phyloP scores from a whole-genome alignment of 176 grass and related monocot genomes.

The Poa annua region DNA sequence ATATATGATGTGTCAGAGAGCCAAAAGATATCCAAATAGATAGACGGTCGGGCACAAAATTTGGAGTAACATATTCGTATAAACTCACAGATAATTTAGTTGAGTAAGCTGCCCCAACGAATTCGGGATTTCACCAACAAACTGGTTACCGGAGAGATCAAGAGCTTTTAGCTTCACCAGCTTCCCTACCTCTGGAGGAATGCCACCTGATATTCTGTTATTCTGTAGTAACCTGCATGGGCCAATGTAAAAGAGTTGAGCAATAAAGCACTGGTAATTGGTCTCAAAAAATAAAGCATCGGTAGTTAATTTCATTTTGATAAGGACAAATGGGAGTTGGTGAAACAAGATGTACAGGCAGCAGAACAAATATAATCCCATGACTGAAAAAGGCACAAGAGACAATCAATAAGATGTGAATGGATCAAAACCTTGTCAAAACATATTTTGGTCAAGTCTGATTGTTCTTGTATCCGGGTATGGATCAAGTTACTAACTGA shows the following conservation, averaged over 20 bases:
- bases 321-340: background rate
- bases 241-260: slow-evolving; percentile 21
- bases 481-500: background rate
- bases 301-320: slow-evolving; percentile 14
- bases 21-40: slow-evolving; percentile 10
- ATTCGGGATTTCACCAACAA: slow-evolving; percentile 80
- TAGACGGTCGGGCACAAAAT: background rate
- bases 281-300: background rate
- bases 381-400: slow-evolving; percentile 31
- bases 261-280: background rate
- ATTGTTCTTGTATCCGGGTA: background rate
- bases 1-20: background rate
- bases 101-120: slow-evolving; percentile 74
- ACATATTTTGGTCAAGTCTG: background rate
- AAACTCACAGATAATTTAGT: slow-evolving; percentile 90
- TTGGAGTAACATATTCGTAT: slow-evolving; percentile 25
- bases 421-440: background rate
- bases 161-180: slow-evolving; percentile 75
- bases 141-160: slow-evolving; percentile 91
- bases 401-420: background rate
- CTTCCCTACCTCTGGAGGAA: slow-evolving; percentile 89
- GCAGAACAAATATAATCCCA: background rate
- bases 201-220: slow-evolving; percentile 83
- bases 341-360: slow-evolving; percentile 27
- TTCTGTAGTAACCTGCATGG: slow-evolving; percentile 85